Conservation (phyloP, 257 asterid genomes). For the Petunia axillaris region DNA sequence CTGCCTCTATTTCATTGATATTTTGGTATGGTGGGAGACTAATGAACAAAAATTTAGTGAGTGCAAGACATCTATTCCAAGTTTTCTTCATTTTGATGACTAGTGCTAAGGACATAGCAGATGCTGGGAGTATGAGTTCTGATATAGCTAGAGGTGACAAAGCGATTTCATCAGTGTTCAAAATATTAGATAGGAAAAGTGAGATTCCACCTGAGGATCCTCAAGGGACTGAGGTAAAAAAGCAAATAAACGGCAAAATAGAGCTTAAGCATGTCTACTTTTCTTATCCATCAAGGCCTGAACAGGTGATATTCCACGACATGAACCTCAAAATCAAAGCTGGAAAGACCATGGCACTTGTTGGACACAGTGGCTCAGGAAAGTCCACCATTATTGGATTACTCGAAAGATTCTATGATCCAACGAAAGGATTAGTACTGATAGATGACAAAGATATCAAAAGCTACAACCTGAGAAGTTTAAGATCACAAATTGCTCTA, state of each 20-base stretch:
- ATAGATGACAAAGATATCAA: conserved; percentile 48
- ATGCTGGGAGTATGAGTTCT: conserved; percentile 53
- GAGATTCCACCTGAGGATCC: conserved; percentile 41
- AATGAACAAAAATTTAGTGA: conserved; percentile 35
- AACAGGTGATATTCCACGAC: conserved; percentile 46
- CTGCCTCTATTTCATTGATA: conserved; percentile 40
- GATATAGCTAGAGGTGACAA: conserved; percentile 51
- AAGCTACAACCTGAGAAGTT: conserved; percentile 41
- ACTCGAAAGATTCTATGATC: conserved; percentile 59
- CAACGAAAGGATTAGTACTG: conserved; percentile 43
- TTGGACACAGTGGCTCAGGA: conserved; percentile 63
- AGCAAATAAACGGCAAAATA: conserved; percentile 40
- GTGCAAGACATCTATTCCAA: conserved; percentile 41
- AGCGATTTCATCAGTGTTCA: conserved; percentile 46
- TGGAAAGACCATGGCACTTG: conserved; percentile 48
- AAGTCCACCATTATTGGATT: conserved; percentile 53
- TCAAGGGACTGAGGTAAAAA: conserved; percentile 16
- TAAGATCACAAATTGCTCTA: conserved; percentile 49
- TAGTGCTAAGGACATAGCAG: conserved; percentile 50
- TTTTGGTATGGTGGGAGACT: conserved; percentile 61
- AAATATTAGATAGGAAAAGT: conserved; percentile 44
- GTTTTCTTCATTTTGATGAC: conserved; percentile 48
- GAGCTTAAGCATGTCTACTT: conserved; percentile 46
- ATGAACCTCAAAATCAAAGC: conserved; percentile 43
- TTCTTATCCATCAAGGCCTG: conserved; percentile 56